Evolutionary conservation across 345 rosid genomes (phyloP).

Genomic region (Citrus sinensis): DNA sequence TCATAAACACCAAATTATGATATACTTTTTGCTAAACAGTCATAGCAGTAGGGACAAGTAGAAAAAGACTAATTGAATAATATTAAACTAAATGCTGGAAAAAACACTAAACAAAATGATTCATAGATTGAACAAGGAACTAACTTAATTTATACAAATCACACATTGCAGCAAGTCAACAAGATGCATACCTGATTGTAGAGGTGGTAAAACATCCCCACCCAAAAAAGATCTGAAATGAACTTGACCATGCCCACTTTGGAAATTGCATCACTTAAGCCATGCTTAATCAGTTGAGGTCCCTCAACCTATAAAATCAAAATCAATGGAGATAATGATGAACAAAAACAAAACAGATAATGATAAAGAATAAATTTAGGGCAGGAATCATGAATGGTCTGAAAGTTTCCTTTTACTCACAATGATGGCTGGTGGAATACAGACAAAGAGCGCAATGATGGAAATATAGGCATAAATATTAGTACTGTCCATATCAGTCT

Average conservation of each 20-base stretch:
- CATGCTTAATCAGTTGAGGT: constrained; percentile 73
- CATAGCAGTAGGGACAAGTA: not conserved
- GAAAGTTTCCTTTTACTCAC: constrained; percentile 39
- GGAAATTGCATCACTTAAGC: constrained; percentile 73
- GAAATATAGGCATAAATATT: constrained; percentile 94
- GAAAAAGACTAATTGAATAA: not conserved
- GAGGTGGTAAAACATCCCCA: constrained; percentile 97
- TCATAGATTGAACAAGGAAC: not conserved
- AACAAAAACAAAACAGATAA: constrained; percentile 1
- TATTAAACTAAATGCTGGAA: not conserved
- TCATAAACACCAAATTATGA: not conserved
- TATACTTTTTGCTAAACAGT: not conserved
- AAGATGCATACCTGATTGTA: constrained; percentile 73
- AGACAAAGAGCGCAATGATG: constrained; percentile 83
- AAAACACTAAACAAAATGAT: not conserved
- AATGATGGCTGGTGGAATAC: constrained; percentile 89
- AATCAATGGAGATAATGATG: not conserved
- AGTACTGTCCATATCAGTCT: constrained; percentile 99
- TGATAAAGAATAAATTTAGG: not conserved
- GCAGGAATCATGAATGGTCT: not conserved
- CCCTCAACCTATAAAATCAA: constrained; percentile 68
- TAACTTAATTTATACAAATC: not conserved
- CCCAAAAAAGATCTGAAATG: constrained; percentile 92
- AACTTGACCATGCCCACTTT: constrained; percentile 91
- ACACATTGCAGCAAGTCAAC: not conserved